phyloP scores from a whole-genome alignment of 306 rosid species.

The Datisca glomerata region DNA sequence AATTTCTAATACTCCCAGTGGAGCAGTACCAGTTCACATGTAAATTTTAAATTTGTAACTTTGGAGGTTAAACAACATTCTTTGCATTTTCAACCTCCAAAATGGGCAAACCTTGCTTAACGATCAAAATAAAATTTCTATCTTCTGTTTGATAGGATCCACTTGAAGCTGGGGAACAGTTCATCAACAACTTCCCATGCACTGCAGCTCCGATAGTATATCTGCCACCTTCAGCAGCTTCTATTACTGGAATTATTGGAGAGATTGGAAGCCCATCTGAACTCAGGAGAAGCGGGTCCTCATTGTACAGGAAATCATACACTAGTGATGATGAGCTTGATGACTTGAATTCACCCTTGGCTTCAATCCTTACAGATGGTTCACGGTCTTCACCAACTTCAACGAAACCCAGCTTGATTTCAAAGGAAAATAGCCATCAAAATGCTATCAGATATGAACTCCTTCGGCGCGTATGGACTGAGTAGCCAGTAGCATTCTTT shows the following conservation, averaged over 20 bases:
- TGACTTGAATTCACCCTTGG: slow-evolving; percentile 69
- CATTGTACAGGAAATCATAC: slow-evolving; percentile 66
- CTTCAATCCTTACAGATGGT: slow-evolving; percentile 34
- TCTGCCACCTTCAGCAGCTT: slow-evolving; percentile 49
- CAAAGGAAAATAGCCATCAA: slow-evolving; percentile 28
- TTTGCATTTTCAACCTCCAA: no score
- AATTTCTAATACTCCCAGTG: no score
- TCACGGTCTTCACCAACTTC: slow-evolving; percentile 26
- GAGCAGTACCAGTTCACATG: no score
- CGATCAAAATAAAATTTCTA: no score
- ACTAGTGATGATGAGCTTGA: slow-evolving; percentile 96
- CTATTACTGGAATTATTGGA: slow-evolving; percentile 36
- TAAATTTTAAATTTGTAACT: no score
- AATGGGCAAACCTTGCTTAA: no score
- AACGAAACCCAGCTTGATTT: slow-evolving; percentile 27
- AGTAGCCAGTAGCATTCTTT: slow-evolving; percentile 39
- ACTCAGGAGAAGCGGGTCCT: slow-evolving; percentile 72
- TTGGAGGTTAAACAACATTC: no score
- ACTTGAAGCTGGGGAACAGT: slow-evolving; percentile 35
- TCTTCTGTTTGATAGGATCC: slow-evolving; percentile 35
- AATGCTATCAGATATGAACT: slow-evolving; percentile 68
- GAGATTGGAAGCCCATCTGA: slow-evolving; percentile 46
- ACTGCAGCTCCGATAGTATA: slow-evolving; percentile 50
- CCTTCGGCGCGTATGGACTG: slow-evolving; percentile 73
- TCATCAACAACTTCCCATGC: slow-evolving; percentile 53